These are phyloP conservation scores for Ochetophila trinervis DNA, from an alignment of 306 rosid genomes.

Conservation along the genomic window DNA sequence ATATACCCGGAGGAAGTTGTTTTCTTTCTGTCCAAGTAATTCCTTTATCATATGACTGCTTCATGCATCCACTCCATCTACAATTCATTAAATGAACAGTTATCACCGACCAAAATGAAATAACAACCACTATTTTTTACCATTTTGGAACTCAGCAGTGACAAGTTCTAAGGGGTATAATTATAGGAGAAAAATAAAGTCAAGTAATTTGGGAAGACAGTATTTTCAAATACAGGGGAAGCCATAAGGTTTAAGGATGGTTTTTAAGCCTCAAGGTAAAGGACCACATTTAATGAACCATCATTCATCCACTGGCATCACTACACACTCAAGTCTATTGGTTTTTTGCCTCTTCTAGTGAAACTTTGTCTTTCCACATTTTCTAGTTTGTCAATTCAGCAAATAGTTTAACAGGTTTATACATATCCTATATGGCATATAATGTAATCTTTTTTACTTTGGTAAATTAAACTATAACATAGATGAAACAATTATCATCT, in stretches of 20 bases:
- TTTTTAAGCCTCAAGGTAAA: no score
- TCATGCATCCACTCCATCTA: constrained; percentile 94
- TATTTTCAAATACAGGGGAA: no score
- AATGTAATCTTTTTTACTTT: no score
- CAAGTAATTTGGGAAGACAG: no score
- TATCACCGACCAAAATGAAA: neutral
- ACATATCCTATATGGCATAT: no score
- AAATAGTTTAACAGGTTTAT: no score
- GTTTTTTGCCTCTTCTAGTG: no score
- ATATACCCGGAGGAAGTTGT: constrained; percentile 95
- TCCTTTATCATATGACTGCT: constrained; percentile 81
- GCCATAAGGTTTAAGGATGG: no score
- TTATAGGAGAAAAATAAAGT: neutral
- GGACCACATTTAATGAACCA: neutral
- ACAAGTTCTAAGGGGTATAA: neutral
- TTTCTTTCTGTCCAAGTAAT: constrained; percentile 76
- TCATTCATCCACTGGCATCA: neutral
- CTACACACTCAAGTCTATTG: neutral
- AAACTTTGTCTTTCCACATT: no score
- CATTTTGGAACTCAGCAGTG: neutral
- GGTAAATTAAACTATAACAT: no score
- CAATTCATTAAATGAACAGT: constrained; percentile 21
- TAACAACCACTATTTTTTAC: neutral
- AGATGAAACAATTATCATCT: no score
- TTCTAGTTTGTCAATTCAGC: no score